These are phyloP conservation scores for Tripidium arundinaceum DNA, from an alignment of 202 grass and related monocot genomes.

Conservation along the genomic window DNA sequence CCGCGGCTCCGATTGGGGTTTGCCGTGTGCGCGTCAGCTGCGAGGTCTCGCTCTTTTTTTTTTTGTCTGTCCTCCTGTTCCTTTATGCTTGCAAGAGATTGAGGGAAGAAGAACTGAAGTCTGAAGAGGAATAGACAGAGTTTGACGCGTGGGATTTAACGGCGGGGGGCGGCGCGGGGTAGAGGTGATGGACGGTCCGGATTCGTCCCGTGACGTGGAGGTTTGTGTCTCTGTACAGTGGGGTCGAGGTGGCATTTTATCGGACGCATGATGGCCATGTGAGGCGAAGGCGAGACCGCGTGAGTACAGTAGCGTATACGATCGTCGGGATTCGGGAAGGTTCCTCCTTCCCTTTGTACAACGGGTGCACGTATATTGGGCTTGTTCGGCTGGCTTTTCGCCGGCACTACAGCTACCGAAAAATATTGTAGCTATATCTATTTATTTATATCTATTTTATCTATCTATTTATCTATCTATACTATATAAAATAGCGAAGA, in stretches of 20 bases:
- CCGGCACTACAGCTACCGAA: too few relatives aligned
- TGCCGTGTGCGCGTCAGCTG: constrained; percentile 32
- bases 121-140: not conserved
- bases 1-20: constrained; percentile 31
- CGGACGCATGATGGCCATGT: not conserved
- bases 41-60: not conserved
- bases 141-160: constrained; percentile 21
- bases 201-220: constrained; percentile 16
- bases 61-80: too few relatives aligned
- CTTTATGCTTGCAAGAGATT: not conserved
- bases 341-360: not conserved
- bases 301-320: not conserved
- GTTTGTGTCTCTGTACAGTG: not conserved
- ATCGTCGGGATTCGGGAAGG: not conserved
- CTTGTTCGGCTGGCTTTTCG: too few relatives aligned
- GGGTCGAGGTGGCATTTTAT: not conserved
- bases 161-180: not conserved
- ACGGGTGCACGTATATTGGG: too few relatives aligned
- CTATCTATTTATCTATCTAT: too few relatives aligned
- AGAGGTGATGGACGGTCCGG: constrained; percentile 17
- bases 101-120: not conserved
- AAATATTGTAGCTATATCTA: too few relatives aligned
- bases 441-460: too few relatives aligned
- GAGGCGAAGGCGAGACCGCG: not conserved
- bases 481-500: too few relatives aligned